phyloP scores from a whole-genome alignment of 257 asterid species.

The Fraxinus americana region DNA sequence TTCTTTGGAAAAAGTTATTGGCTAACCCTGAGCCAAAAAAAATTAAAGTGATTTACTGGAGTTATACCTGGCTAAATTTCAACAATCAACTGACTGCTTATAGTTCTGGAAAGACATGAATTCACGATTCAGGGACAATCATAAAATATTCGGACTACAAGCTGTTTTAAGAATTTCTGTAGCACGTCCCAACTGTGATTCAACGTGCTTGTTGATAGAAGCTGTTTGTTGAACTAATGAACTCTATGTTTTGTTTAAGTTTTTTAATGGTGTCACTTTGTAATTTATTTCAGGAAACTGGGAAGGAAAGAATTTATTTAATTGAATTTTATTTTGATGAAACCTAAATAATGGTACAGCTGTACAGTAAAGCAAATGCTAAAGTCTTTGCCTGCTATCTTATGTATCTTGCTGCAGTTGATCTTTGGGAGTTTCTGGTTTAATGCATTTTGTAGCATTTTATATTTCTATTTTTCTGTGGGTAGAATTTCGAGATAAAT shows the following conservation, averaged over 20 bases:
- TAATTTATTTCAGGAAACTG: background rate
- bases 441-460: too few relatives aligned
- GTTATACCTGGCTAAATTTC: background rate
- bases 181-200: background rate
- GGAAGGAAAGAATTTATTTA: background rate
- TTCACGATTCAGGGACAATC: background rate
- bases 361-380: background rate
- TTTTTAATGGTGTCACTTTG: background rate
- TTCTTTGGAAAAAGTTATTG: conserved; percentile 1
- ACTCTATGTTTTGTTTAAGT: background rate
- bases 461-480: too few relatives aligned
- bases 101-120: background rate
- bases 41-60: background rate
- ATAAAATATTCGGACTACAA: background rate
- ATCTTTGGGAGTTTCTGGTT: too few relatives aligned
- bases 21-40: background rate
- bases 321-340: background rate
- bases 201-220: background rate
- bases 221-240: background rate
- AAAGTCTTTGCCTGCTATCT: background rate
- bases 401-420: too few relatives aligned
- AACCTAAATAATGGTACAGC: background rate
- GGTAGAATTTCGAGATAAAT: too few relatives aligned
- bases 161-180: background rate
- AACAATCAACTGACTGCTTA: background rate